Base-by-base conservation (phyloP, 1,284 basidiomycete species). In the Kalmanozyma brasiliensis region DNA sequence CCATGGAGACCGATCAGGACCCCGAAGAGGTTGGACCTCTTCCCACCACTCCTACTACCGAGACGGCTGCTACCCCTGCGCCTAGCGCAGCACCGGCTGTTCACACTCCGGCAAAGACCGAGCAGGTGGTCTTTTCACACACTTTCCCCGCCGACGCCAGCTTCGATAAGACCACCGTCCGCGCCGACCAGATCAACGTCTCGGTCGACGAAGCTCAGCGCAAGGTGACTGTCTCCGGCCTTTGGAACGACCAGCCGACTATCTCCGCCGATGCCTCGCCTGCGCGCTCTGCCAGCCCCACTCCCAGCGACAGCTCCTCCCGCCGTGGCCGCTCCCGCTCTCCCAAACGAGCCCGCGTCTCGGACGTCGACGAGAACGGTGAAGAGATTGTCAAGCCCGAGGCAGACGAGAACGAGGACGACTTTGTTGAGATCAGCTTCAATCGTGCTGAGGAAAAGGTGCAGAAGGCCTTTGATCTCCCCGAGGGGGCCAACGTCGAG, bases 331-430 rank as follows among this genome's bases (percentile, higher is more conserved):
- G 63, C 35, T 65, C 61, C n/a, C 63, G 59, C 40, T 72, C 68
- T 20, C 63, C 68, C 48, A 72, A 72, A 52, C 63, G 68, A 17
- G 68, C 68, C 6, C 58, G 68, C 13, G 68, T 72, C 29, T 67
- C 63, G 8, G 68, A 72, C 32, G 68, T 72, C 6, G 68, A 72
- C 44, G 68, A 66, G 48, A 72, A 72, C 56, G 68, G 68, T 38
- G 48, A 72, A 34, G 68, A 72, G 55, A 72, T 72, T 17, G 55
- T 60, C n/a, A 33, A 23, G 0, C 61, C 61, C 13, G 66, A 64
- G 2, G 19, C 49, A 17, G 45, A 62, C 35, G 36, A 45, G 6
- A 43, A 46, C 35, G 59, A 68, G 23, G 59, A 68, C n/a, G 65
- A 63, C 55, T 63, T 68, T 56, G 65, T 68, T 35, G 59, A 68